Evolutionary conservation across 169 alveolate species (phyloP), one percentile per base, ranked within the genome.

Genomic region (Plasmodium inui): DNA sequence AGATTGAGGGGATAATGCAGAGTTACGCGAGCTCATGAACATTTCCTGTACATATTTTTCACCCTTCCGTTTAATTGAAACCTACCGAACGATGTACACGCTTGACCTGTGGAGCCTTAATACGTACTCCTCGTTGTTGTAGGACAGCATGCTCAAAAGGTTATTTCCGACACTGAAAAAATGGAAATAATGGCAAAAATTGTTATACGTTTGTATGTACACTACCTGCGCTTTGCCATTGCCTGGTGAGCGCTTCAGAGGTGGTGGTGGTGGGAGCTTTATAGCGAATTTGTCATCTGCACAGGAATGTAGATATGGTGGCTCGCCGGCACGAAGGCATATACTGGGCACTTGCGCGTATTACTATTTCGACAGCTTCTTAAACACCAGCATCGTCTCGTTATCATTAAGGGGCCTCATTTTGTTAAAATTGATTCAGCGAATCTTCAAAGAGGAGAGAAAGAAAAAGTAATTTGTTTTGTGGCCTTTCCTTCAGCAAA

Each of bases 391-490:
- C 92, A 91, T 91, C 74, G 95, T 91, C 53, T 91, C 95, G 76
- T 91, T 83, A 46, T 91, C 95, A 71, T 74, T 91, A n/a, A 91
- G 46, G 14, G 95, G 91, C 85, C 95, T 91, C 95, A 91, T 91
- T 91, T 82, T 89, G 71, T 17, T 39, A 34, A 57, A 32, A 34
- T 57, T 28, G 78, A 1, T 74, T 86, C 50, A 19, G 17, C 67
- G 3, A 84, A 78, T 37, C 22, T 28, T 78, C 50, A 79, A 41
- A 78, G 53, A 34, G 26, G 26, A 19, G 57, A 30, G 57, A 79
- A 79, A 41, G 57, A n/a, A 79, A 79, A 30, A 79, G 26, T 39
- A 19, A 79, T 41, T 28, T 22, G 41, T 26, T 67, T 26, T 67
- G 30, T 67, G n/a, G 30, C 37, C 39, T 2, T 61, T 10, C 39